phyloP scores from a whole-genome alignment of 1,139 yeast species.

The Taphrina sp. region DNA sequence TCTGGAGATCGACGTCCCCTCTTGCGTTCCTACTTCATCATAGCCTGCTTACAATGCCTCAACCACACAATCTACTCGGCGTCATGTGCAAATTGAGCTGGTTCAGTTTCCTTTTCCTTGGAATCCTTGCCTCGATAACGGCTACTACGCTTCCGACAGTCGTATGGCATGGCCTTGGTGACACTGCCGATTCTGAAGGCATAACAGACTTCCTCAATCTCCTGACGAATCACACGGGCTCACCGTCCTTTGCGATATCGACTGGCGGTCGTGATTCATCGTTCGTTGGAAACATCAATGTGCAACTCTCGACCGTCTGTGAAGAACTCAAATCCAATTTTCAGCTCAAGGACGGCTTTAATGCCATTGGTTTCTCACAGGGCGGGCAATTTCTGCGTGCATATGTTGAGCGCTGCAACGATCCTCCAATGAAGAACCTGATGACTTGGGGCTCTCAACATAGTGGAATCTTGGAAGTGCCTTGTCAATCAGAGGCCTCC shows the following conservation, averaged over 20 bases:
- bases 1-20: no score
- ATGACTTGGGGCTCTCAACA: conserved; percentile 83
- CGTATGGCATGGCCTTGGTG: conserved; percentile 85
- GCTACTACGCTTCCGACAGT: conserved; percentile 53
- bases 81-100: no score
- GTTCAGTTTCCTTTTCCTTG: no score
- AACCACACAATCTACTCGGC: no score
- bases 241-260: conserved; percentile 21
- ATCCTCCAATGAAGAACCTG: conserved; percentile 53
- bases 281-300: conserved; percentile 60
- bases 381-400: conserved; percentile 75
- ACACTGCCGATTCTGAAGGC: conserved; percentile 63
- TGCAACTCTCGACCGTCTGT: conserved; percentile 50
- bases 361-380: conserved; percentile 77
- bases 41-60: no score
- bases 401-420: conserved; percentile 57
- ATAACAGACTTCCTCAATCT: conserved; percentile 43
- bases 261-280: conserved; percentile 21
- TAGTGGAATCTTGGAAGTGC: conserved; percentile 62
- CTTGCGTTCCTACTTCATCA: no score
- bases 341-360: conserved; percentile 57
- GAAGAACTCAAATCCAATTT: conserved; percentile 48
- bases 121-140: no score
- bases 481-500: conserved; percentile 61
- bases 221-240: conserved; percentile 15